phyloP scores from a whole-genome alignment of 2,329 filamentous ascomycete species.

The Myriangium duriaei region DNA sequence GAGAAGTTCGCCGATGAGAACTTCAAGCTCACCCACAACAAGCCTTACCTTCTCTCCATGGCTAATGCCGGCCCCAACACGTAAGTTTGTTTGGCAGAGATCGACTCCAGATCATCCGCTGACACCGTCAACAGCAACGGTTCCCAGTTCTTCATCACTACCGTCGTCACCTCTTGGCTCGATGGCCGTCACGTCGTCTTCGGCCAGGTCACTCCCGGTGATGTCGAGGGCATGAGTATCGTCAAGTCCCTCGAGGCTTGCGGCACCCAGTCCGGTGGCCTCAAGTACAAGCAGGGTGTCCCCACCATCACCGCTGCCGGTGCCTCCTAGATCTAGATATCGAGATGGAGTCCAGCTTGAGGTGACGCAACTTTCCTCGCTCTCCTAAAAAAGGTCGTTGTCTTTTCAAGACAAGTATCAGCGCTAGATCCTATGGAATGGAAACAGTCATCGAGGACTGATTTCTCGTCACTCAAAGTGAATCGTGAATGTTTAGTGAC shows the following conservation, averaged over 20 bases:
- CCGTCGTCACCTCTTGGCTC: constrained; percentile 54
- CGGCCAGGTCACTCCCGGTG: constrained; percentile 52
- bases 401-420: no score
- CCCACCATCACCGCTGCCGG: constrained; percentile 43
- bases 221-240: constrained; percentile 39
- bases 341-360: no score
- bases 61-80: constrained; percentile 97
- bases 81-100: constrained; percentile 29
- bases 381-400: no score
- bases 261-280: constrained; percentile 41
- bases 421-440: no score
- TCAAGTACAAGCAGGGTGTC: constrained; percentile 36
- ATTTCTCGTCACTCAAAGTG: no score
- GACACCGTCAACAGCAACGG: constrained; percentile 42
- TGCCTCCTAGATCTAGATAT: constrained; percentile 22
- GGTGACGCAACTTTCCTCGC: no score
- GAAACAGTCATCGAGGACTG: no score
- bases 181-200: constrained; percentile 77
- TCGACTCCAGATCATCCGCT: constrained; percentile 7
- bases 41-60: constrained; percentile 92
- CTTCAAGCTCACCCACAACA: constrained; percentile 82
- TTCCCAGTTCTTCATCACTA: constrained; percentile 63
- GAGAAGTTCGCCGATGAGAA: constrained; percentile 97
- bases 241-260: constrained; percentile 49
- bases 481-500: no score